Evolutionary conservation across 1,139 yeast species (phyloP).

Genomic region (Scheffersomyces segobiensis): DNA sequence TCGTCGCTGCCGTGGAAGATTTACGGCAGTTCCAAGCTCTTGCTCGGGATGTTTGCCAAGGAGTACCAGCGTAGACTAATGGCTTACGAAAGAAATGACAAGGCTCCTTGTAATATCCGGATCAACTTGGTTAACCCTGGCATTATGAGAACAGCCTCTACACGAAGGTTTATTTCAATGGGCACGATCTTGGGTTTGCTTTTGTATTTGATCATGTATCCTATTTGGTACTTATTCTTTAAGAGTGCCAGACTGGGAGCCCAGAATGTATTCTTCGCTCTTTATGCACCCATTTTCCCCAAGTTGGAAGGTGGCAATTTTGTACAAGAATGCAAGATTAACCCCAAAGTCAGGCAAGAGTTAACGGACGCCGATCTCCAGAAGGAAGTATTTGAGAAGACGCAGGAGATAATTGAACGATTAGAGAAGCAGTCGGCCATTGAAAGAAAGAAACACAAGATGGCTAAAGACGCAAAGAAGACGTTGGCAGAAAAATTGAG

Average conservation of each 20-base stretch:
- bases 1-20: conserved; percentile 65
- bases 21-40: conserved; percentile 79
- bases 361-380: conserved; percentile 63
- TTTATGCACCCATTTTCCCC: conserved; percentile 69
- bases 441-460: conserved; percentile 48
- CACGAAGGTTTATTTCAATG: conserved; percentile 73
- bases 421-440: conserved; percentile 74
- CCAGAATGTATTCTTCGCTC: conserved; percentile 70
- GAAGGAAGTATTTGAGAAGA: conserved; percentile 57
- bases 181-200: conserved; percentile 75
- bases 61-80: conserved; percentile 71
- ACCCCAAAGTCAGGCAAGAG: conserved; percentile 54
- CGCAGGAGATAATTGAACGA: conserved; percentile 54
- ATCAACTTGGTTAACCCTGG: conserved; percentile 91
- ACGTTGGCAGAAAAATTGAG: conserved; percentile 1
- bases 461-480: conserved; percentile 13
- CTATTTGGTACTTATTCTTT: conserved; percentile 77
- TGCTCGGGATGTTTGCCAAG: conserved; percentile 69
- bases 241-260: conserved; percentile 79
- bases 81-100: conserved; percentile 60
- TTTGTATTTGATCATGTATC: conserved; percentile 69
- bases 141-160: conserved; percentile 80
- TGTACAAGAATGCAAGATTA: conserved; percentile 69
- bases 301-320: conserved; percentile 64
- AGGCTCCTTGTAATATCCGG: conserved; percentile 66